Evolutionary conservation across 768 basidiomycete genomes (phyloP).

Genomic region (Punctularia strigosozonata): DNA sequence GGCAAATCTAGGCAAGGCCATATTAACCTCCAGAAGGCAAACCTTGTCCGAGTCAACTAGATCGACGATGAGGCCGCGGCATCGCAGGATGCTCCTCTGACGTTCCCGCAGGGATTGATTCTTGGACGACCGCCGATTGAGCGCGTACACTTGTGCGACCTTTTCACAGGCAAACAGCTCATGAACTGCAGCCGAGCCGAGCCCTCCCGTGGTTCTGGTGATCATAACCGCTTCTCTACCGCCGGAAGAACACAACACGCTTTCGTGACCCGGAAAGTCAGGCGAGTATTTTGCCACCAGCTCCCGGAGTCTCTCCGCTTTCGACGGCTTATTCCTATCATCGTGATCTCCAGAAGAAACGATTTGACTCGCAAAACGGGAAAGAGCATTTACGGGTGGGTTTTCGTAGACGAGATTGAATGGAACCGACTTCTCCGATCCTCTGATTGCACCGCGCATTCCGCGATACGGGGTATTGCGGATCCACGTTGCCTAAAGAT

Average conservation of each 20-base stretch:
- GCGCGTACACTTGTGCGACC: constrained; percentile 20
- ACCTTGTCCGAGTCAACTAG: constrained; percentile 15
- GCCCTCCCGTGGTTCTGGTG: constrained; percentile 25
- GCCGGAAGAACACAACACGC: too few relatives aligned
- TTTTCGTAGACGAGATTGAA: constrained; percentile 23
- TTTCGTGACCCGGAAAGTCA: constrained; percentile 9
- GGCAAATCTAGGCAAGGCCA: not conserved
- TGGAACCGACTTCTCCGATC: not conserved
- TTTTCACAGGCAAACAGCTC: constrained; percentile 14
- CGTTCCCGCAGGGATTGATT: constrained; percentile 5
- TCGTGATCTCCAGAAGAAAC: constrained; percentile 8
- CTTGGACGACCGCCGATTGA: constrained; percentile 17
- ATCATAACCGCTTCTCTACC: constrained; percentile 17
- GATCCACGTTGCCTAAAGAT: constrained; percentile 11
- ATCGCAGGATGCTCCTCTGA: constrained; percentile 13
- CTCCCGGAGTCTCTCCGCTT: constrained; percentile 16
- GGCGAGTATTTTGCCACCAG: constrained; percentile 29
- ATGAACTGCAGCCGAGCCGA: constrained; percentile 24
- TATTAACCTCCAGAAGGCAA: constrained; percentile 13
- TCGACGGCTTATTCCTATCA: constrained; percentile 6
- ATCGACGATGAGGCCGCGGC: constrained; percentile 13
- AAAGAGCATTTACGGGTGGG: constrained; percentile 24
- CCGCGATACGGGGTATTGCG: constrained; percentile 8
- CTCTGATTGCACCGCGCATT: not conserved
- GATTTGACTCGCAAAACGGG: constrained; percentile 9